A percentile compares a stretch with the other conserved stretches of the same genome.
Conservation (phyloP, 2,329 filamentous ascomycete genomes). For the Neofusicoccum cordaticola region DNA sequence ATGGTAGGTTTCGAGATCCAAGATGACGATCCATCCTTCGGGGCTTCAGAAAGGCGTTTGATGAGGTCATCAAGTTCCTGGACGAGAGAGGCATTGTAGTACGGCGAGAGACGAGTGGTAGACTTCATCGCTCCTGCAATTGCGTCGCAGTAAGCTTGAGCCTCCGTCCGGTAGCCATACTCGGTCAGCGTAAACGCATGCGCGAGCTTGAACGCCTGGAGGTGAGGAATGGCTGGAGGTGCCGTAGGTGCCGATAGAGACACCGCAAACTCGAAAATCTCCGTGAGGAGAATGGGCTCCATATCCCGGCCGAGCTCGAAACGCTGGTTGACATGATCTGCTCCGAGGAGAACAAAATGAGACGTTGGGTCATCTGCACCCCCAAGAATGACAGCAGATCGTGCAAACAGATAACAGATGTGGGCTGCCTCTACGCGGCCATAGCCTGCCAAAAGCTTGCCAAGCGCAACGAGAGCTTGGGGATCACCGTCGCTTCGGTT, state of each 20-base stretch:
- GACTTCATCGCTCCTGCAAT: constrained; percentile 73
- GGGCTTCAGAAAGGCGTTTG: constrained; percentile 78
- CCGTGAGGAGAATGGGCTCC: constrained; percentile 88
- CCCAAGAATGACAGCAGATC: constrained; percentile 67
- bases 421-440: constrained; percentile 88
- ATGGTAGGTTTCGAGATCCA: constrained; percentile 96
- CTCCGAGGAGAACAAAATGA: constrained; percentile 79
- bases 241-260: constrained; percentile 60
- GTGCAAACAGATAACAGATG: constrained; percentile 87
- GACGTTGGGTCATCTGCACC: constrained; percentile 78
- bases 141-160: constrained; percentile 85
- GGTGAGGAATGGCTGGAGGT: constrained; percentile 67
- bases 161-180: constrained; percentile 75
- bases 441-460: constrained; percentile 79
- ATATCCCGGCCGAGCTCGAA: constrained; percentile 74
- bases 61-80: constrained; percentile 77
- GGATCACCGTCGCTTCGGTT: constrained; percentile 82
- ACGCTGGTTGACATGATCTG: constrained; percentile 70
- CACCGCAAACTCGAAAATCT: constrained; percentile 88
- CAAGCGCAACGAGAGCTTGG: constrained; percentile 74
- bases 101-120: constrained; percentile 79
- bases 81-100: constrained; percentile 76
- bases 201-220: constrained; percentile 87
- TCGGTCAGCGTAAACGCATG: constrained; percentile 84
- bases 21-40: constrained; percentile 74